These are phyloP conservation scores for Picochlorum sp. DNA, from an alignment of 139 green algal genomes.

Conservation along the genomic window DNA sequence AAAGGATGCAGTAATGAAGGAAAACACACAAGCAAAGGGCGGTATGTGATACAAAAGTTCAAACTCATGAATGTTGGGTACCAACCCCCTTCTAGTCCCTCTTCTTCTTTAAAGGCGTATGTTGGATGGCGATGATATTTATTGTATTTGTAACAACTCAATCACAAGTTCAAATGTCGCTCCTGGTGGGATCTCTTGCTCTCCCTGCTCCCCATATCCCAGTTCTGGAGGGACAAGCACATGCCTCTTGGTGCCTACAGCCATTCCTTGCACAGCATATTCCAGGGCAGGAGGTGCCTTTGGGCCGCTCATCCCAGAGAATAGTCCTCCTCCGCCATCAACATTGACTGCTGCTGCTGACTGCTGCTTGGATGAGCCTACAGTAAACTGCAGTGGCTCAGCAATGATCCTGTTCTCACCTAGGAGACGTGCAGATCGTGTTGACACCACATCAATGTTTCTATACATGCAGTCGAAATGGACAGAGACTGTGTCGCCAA, in stretches of 20 bases:
- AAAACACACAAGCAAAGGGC: conserved; percentile 47
- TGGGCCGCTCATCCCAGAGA: conserved; percentile 58
- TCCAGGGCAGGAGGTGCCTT: conserved; percentile 78
- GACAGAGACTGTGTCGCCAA: conserved; percentile 55
- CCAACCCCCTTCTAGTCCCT: background rate
- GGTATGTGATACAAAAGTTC: conserved; percentile 5
- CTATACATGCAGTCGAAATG: conserved; percentile 86
- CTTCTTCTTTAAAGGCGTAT: background rate
- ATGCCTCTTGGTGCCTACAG: conserved; percentile 58
- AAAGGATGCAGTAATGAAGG: conserved; percentile 32
- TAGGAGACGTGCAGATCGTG: conserved; percentile 63
- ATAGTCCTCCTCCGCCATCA: conserved; percentile 56
- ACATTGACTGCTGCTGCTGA: conserved; percentile 22
- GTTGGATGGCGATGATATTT: no score
- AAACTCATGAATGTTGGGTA: background rate
- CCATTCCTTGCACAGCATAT: conserved; percentile 76
- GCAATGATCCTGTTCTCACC: conserved; percentile 84
- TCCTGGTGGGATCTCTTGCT: conserved; percentile 39
- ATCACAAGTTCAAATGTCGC: conserved; percentile 17
- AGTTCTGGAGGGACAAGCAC: conserved; percentile 26
- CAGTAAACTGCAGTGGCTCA: conserved; percentile 81
- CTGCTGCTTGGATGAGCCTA: conserved; percentile 43
- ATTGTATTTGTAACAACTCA: conserved; percentile 26
- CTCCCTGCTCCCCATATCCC: conserved; percentile 27
- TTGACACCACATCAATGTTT: conserved; percentile 79